phyloP scores from a whole-genome alignment of 2,329 filamentous ascomycete genomes.

The Arthrocladium fulminans region DNA sequence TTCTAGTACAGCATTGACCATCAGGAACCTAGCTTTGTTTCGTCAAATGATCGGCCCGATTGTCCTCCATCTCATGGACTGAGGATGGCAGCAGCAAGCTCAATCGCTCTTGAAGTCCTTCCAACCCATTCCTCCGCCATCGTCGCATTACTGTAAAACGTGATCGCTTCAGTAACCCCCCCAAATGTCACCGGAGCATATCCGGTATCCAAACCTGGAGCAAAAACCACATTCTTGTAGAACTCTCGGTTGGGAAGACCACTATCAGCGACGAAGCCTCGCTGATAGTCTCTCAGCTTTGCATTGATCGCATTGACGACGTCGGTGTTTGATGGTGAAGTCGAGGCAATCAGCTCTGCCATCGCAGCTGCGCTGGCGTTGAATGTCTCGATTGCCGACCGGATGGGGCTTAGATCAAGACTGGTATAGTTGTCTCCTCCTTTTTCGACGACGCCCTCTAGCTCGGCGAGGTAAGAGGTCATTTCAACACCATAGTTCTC shows the following conservation, averaged over 20 bases:
- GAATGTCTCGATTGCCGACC: slow-evolving; percentile 31
- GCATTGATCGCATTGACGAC: slow-evolving; percentile 32
- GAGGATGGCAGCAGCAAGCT: slow-evolving; percentile 21
- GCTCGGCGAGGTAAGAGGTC: slow-evolving; percentile 28
- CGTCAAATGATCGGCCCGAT: not conserved
- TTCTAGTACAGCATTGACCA: not conserved
- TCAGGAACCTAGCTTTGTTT: no score
- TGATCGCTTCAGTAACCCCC: slow-evolving; percentile 23
- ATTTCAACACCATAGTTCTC: slow-evolving; percentile 32
- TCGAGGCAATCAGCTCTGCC: slow-evolving; percentile 11
- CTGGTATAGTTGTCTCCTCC: slow-evolving; percentile 25
- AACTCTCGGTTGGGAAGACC: slow-evolving; percentile 38
- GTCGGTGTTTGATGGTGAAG: slow-evolving; percentile 15
- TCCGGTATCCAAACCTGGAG: slow-evolving; percentile 35
- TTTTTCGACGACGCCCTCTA: slow-evolving; percentile 22
- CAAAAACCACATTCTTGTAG: slow-evolving; percentile 40
- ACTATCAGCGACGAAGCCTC: slow-evolving; percentile 39
- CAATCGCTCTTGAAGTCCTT: slow-evolving; percentile 21
- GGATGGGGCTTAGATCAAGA: slow-evolving; percentile 23
- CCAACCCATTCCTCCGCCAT: slow-evolving; percentile 22
- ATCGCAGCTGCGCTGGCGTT: slow-evolving; percentile 21
- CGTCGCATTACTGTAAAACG: slow-evolving; percentile 14
- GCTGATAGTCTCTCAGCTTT: slow-evolving; percentile 38
- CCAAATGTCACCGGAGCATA: slow-evolving; percentile 24
- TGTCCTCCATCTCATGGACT: slow-evolving; percentile 8